A percentile compares a stretch with the other conserved stretches of the same genome.
These are phyloP conservation scores for Abortiporus biennis DNA, from an alignment of 1,284 basidiomycete species.

Conservation along the genomic window DNA sequence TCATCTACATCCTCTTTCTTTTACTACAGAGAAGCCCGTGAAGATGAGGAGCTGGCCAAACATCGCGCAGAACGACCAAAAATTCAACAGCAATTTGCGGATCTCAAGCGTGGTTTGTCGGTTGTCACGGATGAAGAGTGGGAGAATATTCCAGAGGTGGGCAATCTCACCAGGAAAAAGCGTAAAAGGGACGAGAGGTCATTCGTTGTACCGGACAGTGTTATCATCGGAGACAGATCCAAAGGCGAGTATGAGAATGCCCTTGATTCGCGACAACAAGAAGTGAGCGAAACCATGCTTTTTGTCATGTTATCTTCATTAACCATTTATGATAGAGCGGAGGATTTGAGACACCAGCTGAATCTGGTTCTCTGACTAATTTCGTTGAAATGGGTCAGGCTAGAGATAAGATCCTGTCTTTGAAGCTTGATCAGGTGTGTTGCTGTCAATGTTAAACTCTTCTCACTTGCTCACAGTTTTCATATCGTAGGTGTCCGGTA, in stretches of 20 bases:
- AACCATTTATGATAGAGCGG: slow-evolving; percentile 35
- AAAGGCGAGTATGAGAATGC: slow-evolving; percentile 74
- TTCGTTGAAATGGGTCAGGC: slow-evolving; percentile 99
- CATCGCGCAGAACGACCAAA: slow-evolving; percentile 80
- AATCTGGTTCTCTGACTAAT: slow-evolving; percentile 80
- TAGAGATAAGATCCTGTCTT: slow-evolving; percentile 88
- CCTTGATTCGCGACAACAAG: slow-evolving; percentile 66
- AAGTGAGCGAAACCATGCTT: slow-evolving; percentile 32
- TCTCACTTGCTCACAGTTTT: background rate
- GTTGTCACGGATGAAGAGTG: slow-evolving; percentile 89
- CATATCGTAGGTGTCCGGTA: slow-evolving; percentile 59
- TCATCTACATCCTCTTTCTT: slow-evolving; percentile 21
- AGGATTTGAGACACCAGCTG: slow-evolving; percentile 76
- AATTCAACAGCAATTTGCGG: slow-evolving; percentile 91
- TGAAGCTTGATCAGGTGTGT: slow-evolving; percentile 86
- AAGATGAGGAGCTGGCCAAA: slow-evolving; percentile 66
- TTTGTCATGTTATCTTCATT: background rate
- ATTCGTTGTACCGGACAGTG: slow-evolving; percentile 90
- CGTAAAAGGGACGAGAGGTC: slow-evolving; percentile 80
- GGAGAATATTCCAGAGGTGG: slow-evolving; percentile 94
- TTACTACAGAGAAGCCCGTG: slow-evolving; percentile 61
- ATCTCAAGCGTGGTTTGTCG: slow-evolving; percentile 87
- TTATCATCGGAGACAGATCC: slow-evolving; percentile 79
- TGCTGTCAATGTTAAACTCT: background rate
- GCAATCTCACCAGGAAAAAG: slow-evolving; percentile 91